Percentiles rank a stretch among this genome's conserved stretches.
Evolutionary conservation across 2,329 filamentous ascomycete genomes (phyloP).

Genomic region (Emmonsia crescens): DNA sequence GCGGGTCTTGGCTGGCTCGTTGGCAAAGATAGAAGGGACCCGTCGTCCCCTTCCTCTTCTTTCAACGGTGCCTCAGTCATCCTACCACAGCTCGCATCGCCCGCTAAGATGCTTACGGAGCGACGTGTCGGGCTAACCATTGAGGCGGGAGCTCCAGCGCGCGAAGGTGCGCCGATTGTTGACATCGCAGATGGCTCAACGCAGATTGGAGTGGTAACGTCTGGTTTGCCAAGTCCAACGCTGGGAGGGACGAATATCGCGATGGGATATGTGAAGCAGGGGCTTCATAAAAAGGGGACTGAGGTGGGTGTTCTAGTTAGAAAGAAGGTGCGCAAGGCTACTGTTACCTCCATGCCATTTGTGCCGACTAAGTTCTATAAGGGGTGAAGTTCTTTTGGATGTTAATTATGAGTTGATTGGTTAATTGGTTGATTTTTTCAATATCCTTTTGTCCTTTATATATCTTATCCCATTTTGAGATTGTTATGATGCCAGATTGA

Average conservation of each 20-base stretch:
- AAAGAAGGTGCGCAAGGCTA: conserved; percentile 62
- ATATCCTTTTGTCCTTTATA: neutral
- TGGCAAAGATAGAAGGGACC: conserved; percentile 59
- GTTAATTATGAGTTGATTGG: neutral
- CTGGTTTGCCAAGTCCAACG: conserved; percentile 78
- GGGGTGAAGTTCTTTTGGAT: conserved; percentile 11
- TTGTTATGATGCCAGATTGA: too few species aligned
- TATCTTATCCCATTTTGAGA: too few species aligned
- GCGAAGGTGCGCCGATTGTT: conserved; percentile 77
- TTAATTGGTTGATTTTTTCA: neutral
- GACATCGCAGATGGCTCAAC: conserved; percentile 42
- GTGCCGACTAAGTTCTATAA: conserved; percentile 67
- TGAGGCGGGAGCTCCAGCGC: conserved; percentile 68
- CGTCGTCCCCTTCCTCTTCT: conserved; percentile 41
- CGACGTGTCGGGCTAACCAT: conserved; percentile 73
- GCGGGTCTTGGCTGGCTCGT: conserved; percentile 69
- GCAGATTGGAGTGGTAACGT: conserved; percentile 71
- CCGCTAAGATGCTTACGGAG: conserved; percentile 51
- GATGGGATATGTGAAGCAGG: conserved; percentile 83
- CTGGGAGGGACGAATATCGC: conserved; percentile 77
- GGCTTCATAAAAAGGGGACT: conserved; percentile 72
- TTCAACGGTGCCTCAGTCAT: conserved; percentile 80
- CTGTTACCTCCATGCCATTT: conserved; percentile 83
- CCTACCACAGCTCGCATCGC: conserved; percentile 54
- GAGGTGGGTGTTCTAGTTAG: conserved; percentile 68